Percentiles rank a stretch among this genome's conserved stretches.
phyloP scores from a whole-genome alignment of 2,329 filamentous ascomycete genomes.

The Didymella pomorum region DNA sequence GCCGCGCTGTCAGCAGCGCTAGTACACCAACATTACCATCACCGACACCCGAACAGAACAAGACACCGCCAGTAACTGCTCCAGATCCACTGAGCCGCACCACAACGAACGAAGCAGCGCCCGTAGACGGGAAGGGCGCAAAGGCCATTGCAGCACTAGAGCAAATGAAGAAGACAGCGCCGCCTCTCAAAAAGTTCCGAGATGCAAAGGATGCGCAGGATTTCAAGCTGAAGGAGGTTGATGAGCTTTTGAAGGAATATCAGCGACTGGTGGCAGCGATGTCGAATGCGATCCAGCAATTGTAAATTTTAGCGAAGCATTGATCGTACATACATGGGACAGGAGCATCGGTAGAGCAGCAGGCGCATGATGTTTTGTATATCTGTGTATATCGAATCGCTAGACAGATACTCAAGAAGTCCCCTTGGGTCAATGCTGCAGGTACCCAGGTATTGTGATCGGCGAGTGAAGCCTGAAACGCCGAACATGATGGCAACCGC shows the following conservation, averaged over 20 bases:
- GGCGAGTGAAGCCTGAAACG: constrained; percentile 9
- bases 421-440: background rate
- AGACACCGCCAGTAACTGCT: constrained; percentile 34
- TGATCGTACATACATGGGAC: constrained; percentile 1
- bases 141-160: constrained; percentile 57
- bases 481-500: constrained; percentile 1
- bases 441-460: constrained; percentile 9
- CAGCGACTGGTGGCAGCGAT: constrained; percentile 56
- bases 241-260: constrained; percentile 56
- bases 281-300: constrained; percentile 52
- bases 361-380: constrained; percentile 1
- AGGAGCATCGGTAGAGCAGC: background rate
- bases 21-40: constrained; percentile 54
- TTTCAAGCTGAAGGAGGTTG: constrained; percentile 57
- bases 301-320: constrained; percentile 6
- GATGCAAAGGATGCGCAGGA: constrained; percentile 57
- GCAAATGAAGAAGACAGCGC: constrained; percentile 54
- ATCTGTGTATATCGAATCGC: background rate
- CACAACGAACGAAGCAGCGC: constrained; percentile 31
- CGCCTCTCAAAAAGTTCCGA: constrained; percentile 58
- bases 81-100: constrained; percentile 29
- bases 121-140: constrained; percentile 43
- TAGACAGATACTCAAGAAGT: background rate
- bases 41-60: constrained; percentile 47
- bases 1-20: constrained; percentile 59